Base-by-base conservation (phyloP, 163 green algal genomes). In the Chloromonas sp. region DNA sequence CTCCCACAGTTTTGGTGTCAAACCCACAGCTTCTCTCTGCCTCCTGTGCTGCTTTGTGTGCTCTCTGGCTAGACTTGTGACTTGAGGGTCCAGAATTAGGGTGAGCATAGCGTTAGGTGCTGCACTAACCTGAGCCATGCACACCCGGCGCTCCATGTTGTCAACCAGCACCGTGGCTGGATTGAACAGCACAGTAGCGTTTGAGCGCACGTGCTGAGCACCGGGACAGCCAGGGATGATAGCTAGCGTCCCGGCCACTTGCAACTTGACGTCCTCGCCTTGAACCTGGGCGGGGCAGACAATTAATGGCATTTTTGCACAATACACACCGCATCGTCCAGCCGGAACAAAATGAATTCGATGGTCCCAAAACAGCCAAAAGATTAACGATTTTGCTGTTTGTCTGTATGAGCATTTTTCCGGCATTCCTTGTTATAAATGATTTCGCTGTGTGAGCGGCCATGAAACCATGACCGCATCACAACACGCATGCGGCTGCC, bases 241-340 rank as follows among this genome's bases (percentile, higher is more conserved):
- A 11, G 5, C 66, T 5, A 11, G 11, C 66, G 66, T 11, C 5
- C 11, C 66, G 11, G 76, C 82, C 0, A 90, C 82, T 0, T 79
- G 86, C n/a, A 90, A 60, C 14, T 83, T 82, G 2, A 90, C 71
- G 66, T 90, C 87, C 84, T 87, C 83, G n/a, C 85, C 83, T 59
- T 87, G 81, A 2, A 88, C 82, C 87, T 90, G 84, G 71, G 77
- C 11, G 36, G 36, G 36, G 58, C 78, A 66, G 78, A 36, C 78
- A 61, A 2, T 14, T 70, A 84, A 14, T 84, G 2, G 79, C 84
- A 87, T 90, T 87, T 89, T 90, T 82, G 70, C 79, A 74, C 59
- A 74, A 3, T 36, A 76, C 5, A 8, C 5, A 82, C 76, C 5
- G 78, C 76, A 58, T 81, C 57, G 76, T 14, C 14, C n/a, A 81